Base-by-base conservation (phyloP, 1,284 basidiomycete genomes). In the Malassezia japonica region DNA sequence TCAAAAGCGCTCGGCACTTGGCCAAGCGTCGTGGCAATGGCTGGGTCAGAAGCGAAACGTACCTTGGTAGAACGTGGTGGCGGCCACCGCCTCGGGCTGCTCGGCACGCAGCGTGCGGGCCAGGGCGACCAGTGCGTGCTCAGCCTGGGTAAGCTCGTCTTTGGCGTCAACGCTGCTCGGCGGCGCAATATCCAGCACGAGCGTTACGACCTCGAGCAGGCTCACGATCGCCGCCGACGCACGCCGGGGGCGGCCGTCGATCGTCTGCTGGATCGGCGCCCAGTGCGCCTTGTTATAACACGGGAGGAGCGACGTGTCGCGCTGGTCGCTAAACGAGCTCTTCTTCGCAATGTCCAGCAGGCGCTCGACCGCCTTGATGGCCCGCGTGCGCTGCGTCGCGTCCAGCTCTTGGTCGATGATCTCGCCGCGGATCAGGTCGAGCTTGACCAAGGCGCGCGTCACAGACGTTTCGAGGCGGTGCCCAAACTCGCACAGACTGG, bases 361-460 rank as follows among this genome's bases (percentile, higher is more conserved):
- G 6, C 33, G 24, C 12, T 41, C 18, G 13, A 52, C 37, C 9
- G 31, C 35, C 23, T 35, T 21, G 18, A 27, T 23, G n/a, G 50
- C 49, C 10, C 13, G 23, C 10, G 8, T 18, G 27, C 27, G 28
- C 20, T 47, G 34, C 2, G 24, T 24, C 7, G 10, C 46, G 20
- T 21, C 29, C 16, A 54, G 21, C 21, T 48, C 36, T n/a, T 48
- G 27, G 13, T 28, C 35, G 20, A 45, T 33, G n/a, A 54, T 8
- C 29, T 45, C 39, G 29, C 20, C 34, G 21, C 46, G 46, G 9
- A 54, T 24, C 18, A 54, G 21, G 18, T 54, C 51, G 15, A 54
- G 18, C 12, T 47, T 18, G 4, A 44, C 21, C 4, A 44, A 18
- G 15, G 42, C 18, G 3, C 36, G 29, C 5, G 41, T n/a, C 23